Conservation (phyloP, 164 flowering plant genomes). For the Tetrastigma voinierianum region DNA sequence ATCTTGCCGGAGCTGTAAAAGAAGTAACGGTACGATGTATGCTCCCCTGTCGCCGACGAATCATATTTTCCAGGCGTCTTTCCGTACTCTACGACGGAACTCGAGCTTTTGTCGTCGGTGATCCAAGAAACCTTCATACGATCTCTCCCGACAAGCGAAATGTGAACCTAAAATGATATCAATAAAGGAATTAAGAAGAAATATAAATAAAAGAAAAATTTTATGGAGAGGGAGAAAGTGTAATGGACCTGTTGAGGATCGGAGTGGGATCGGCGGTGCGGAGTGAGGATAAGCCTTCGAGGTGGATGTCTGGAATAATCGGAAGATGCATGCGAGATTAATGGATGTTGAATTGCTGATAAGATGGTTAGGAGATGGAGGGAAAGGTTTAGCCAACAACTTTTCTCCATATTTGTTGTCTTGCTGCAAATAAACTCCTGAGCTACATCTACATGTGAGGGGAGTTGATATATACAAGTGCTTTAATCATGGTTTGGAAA, state of each 20-base stretch:
- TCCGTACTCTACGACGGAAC: slow-evolving; percentile 65
- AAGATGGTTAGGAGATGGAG: slow-evolving; percentile 2
- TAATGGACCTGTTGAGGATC: slow-evolving; percentile 58
- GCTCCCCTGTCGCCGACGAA: slow-evolving; percentile 44
- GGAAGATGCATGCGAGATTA: slow-evolving; percentile 10
- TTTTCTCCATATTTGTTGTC: slow-evolving; percentile 14
- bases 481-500: too few species aligned
- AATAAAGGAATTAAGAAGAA: not conserved
- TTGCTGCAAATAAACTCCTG: too few species aligned
- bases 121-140: slow-evolving; percentile 70
- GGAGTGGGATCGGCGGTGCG: slow-evolving; percentile 30
- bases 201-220: not conserved
- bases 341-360: not conserved
- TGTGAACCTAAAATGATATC: slow-evolving; percentile 50
- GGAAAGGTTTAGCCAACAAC: not conserved
- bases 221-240: slow-evolving; percentile 11
- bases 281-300: slow-evolving; percentile 27
- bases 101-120: slow-evolving; percentile 33
- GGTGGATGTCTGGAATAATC: slow-evolving; percentile 41
- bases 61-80: slow-evolving; percentile 41
- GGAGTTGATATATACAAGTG: not conserved
- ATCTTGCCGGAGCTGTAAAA: slow-evolving; percentile 70
- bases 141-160: slow-evolving; percentile 60
- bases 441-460: too few species aligned
- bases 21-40: slow-evolving; percentile 55